Evolutionary conservation across 768 basidiomycete genomes (phyloP).

Genomic region (Leccinum olivaceopallidum): DNA sequence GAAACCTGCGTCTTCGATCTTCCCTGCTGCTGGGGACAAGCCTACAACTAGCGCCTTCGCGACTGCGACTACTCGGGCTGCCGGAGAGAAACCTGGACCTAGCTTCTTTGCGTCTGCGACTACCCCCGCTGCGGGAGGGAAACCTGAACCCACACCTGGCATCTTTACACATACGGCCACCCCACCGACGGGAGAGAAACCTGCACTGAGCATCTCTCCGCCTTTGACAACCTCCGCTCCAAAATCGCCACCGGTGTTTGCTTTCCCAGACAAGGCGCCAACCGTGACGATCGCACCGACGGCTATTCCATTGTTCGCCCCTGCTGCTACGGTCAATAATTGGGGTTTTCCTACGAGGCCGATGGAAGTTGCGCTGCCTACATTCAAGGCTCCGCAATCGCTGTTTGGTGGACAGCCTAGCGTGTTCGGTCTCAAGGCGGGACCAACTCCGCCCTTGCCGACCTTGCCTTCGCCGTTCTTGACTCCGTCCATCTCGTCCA

Average conservation of each 20-base stretch:
- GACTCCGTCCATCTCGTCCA: not conserved
- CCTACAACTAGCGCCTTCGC: not conserved
- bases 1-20: no score
- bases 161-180: no score
- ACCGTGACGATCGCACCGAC: conserved; percentile 6
- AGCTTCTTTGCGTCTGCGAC: not conserved
- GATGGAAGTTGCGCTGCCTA: not conserved
- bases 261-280: conserved; percentile 1
- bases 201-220: no score
- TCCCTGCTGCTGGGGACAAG: not conserved
- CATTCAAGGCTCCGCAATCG: conserved; percentile 6
- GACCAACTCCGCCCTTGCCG: conserved; percentile 1
- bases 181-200: no score
- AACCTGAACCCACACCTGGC: no score
- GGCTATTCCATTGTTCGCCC: conserved; percentile 13
- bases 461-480: conserved; percentile 5
- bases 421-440: conserved; percentile 5
- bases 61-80: not conserved
- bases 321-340: not conserved
- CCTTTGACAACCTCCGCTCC: no score
- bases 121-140: no score
- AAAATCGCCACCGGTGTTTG: not conserved
- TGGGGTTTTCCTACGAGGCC: conserved; percentile 8
- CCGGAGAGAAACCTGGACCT: not conserved
- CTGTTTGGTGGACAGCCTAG: conserved; percentile 16